Evolutionary conservation across 1,284 basidiomycete species (phyloP), one percentile per base, ranked within the genome.

Genomic region (Sphaerobolus stellatus): DNA sequence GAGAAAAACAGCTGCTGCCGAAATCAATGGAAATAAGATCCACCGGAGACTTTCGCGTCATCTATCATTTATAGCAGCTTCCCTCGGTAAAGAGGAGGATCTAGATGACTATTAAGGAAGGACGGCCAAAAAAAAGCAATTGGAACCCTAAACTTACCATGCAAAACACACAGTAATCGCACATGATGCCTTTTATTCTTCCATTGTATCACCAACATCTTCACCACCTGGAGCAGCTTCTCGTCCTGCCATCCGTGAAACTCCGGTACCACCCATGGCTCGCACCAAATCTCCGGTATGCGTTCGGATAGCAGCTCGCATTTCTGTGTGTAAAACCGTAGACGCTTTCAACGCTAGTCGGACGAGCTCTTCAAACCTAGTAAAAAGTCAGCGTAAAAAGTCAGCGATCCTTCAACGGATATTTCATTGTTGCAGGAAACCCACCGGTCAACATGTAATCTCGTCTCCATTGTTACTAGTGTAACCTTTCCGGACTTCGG

Each of bases 401-500:
- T 44, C 41, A 44, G 11, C 20, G 11, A 11, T 36, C 11, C 33
- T 36, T 36, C 11, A 36, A 11, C 11, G 11, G 11, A n/a, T 11
- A 11, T 14, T 44, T 13, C 22, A 22, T 20, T n/a, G n/a, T 33
- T 33, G 28, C 7, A 2, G 31, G 22, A 36, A 13, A 34, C 45
- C 41, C 20, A 54, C 52, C 92, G 80, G 64, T 96, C 94, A 13
- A 95, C 87, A 65, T 94, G 93, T 57, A 99, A 70, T n/a, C 95
- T 78, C 13, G 94, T 97, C 72, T 98, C 96, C 83, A 98, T 89
- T 57, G 88, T 89, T 57, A 94, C 88, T 22, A 98, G 78, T 4
- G 92, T 92, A 43, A 98, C 84, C 62, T 88, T 90, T 3, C 83
- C 82, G 5, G 86, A 87, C 55, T 86, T 81, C 1, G 96, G 94